These are phyloP conservation scores for Debaryomycetaceae sp. DNA, from an alignment of 1,139 yeast genomes.

Conservation along the genomic window DNA sequence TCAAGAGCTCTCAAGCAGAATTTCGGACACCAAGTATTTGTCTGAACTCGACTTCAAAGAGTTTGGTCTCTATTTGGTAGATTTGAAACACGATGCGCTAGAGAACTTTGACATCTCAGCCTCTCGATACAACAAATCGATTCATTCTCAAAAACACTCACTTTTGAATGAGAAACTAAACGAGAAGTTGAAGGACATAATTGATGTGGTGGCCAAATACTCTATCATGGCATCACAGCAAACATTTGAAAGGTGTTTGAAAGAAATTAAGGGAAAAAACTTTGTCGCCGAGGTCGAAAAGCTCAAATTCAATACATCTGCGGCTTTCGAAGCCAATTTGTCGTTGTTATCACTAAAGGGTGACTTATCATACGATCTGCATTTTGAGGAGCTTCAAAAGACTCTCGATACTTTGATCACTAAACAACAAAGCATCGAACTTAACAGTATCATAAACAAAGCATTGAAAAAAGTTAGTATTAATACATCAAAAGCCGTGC, in stretches of 20 bases:
- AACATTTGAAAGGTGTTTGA: slow-evolving; percentile 16
- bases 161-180: slow-evolving; percentile 48
- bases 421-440: slow-evolving; percentile 46
- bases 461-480: slow-evolving; percentile 37
- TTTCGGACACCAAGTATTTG: slow-evolving; percentile 9
- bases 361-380: slow-evolving; percentile 13
- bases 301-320: slow-evolving; percentile 9
- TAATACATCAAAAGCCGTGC: slow-evolving; percentile 37
- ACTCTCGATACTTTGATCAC: slow-evolving; percentile 23
- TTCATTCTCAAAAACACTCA: slow-evolving; percentile 59
- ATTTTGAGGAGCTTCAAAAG: slow-evolving; percentile 14
- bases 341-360: slow-evolving; percentile 22
- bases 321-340: slow-evolving; percentile 13
- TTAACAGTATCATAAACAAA: slow-evolving; percentile 33
- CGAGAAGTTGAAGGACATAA: slow-evolving; percentile 39
- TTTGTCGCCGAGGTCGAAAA: slow-evolving; percentile 16
- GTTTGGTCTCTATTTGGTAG: slow-evolving; percentile 38
- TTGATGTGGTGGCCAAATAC: slow-evolving; percentile 28
- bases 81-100: slow-evolving; percentile 44
- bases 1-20: slow-evolving; percentile 13
- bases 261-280: slow-evolving; percentile 17
- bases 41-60: slow-evolving; percentile 28
- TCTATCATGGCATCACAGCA: slow-evolving; percentile 14
- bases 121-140: slow-evolving; percentile 62
- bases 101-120: slow-evolving; percentile 64